Conservation (phyloP, 257 asterid species). For the Nicotiana benthamiana region DNA sequence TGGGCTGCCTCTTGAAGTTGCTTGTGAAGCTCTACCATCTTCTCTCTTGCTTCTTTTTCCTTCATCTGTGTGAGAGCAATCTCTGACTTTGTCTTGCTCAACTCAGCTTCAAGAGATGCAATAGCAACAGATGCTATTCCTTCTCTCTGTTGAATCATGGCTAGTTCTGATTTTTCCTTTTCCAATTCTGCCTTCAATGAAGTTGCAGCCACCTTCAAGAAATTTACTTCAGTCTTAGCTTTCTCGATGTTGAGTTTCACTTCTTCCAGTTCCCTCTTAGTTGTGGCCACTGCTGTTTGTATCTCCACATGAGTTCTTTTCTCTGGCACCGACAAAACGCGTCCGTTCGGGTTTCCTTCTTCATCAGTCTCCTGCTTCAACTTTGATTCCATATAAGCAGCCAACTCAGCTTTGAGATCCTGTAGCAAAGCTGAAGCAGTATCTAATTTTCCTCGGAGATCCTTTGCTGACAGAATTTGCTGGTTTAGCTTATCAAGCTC, state of each 20-base stretch:
- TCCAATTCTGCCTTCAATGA: slow-evolving; percentile 62
- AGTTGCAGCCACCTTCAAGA: slow-evolving; percentile 61
- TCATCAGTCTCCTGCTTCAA: slow-evolving; percentile 25
- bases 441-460: slow-evolving; percentile 55
- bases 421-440: slow-evolving; percentile 46
- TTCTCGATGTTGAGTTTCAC: slow-evolving; percentile 63
- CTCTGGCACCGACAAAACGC: slow-evolving; percentile 29
- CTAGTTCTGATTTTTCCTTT: slow-evolving; percentile 53
- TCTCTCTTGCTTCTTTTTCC: slow-evolving; percentile 71
- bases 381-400: slow-evolving; percentile 68
- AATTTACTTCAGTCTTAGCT: slow-evolving; percentile 43
- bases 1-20: slow-evolving; percentile 63
- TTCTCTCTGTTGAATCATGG: slow-evolving; percentile 57
- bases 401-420: slow-evolving; percentile 66
- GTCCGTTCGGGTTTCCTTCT: slow-evolving; percentile 21
- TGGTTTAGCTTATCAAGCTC: slow-evolving; percentile 52
- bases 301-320: slow-evolving; percentile 42
- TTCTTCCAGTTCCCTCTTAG: slow-evolving; percentile 72
- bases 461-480: slow-evolving; percentile 45
- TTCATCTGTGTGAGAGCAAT: slow-evolving; percentile 41
- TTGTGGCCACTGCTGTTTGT: slow-evolving; percentile 41
- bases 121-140: slow-evolving; percentile 79
- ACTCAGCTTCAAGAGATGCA: slow-evolving; percentile 76
- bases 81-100: slow-evolving; percentile 51
- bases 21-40: slow-evolving; percentile 60